Evolutionary conservation across 106 monocot species (phyloP), one percentile per base, ranked within the genome.

Genomic region (Acanthochlamys bracteata): DNA sequence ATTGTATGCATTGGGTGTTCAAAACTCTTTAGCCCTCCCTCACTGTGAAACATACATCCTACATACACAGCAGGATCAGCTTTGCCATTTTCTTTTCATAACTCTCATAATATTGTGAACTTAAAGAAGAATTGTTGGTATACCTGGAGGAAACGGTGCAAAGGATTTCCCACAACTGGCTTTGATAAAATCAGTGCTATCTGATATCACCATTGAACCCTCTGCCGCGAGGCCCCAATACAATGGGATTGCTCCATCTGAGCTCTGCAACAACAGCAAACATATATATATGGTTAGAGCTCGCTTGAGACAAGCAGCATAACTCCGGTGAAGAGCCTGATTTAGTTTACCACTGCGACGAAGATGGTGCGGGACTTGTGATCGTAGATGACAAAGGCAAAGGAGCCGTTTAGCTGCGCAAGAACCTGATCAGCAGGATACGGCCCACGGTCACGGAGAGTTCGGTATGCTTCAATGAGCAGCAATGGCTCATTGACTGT

Each of bases 11-110:
- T 85, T n/a, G 96, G 96, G 39, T 85, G 84, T 82, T 98, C 96
- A 68, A 83, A 98, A 80, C 91, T 98, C 83, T 75, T 82, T 72
- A 98, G 55, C 17, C 96, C 96, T 9, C 85, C 82, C 10, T 85
- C 88, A 66, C 96, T 88, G 25, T 88, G 91, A 57, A 98, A 98
- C 96, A 98, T 98, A 68, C 96, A 98, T 4, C 95, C 95, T 84
- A 73, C 42, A 43, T 43, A 43, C 13, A 7, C 7, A 8, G 7
- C 7, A 43, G 13, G 13, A 43, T 8, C n/a, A n/a, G n/a, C n/a
- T n/a, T n/a, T n/a, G n/a, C n/a, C n/a, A n/a, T n/a, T n/a, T n/a
- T n/a, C n/a, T n/a, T n/a, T n/a, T n/a, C n/a, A n/a, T n/a, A n/a
- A n/a, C n/a, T n/a, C n/a, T n/a, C n/a, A n/a, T n/a, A n/a, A n/a